phyloP scores from a whole-genome alignment of 495 filamentous ascomycete species.

The Neurospora tetraspora region DNA sequence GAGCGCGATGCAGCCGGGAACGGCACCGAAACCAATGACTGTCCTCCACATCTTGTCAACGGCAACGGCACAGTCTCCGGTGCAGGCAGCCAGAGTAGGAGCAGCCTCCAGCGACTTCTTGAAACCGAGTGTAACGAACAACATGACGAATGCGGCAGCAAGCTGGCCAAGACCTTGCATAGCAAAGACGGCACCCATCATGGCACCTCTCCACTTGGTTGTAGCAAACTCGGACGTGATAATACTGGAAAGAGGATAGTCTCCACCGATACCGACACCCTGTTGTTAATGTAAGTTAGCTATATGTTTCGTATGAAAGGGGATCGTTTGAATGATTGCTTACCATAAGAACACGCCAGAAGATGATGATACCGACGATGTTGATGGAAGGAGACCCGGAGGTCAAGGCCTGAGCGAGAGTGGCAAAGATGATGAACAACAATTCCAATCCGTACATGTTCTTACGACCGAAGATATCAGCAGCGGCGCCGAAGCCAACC shows the following conservation, averaged over 20 bases:
- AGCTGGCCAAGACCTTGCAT: constrained; percentile 79
- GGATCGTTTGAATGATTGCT: constrained; percentile 14
- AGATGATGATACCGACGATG: constrained; percentile 68
- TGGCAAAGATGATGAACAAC: constrained; percentile 80
- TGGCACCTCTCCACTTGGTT: constrained; percentile 65
- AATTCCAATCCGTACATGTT: constrained; percentile 83
- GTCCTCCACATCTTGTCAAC: constrained; percentile 84
- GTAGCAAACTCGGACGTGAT: constrained; percentile 77
- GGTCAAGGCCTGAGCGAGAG: constrained; percentile 65
- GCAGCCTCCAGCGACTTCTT: constrained; percentile 52
- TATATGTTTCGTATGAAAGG: not conserved
- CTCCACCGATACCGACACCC: constrained; percentile 74
- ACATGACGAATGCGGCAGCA: constrained; percentile 55
- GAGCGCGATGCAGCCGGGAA: constrained; percentile 65
- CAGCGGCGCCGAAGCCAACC: constrained; percentile 69
- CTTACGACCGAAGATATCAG: constrained; percentile 70
- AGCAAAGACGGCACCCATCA: constrained; percentile 80
- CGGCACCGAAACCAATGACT: constrained; percentile 69
- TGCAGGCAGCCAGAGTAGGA: constrained; percentile 39
- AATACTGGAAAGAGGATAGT: constrained; percentile 76
- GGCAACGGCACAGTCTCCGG: constrained; percentile 53
- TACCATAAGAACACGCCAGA: constrained; percentile 81
- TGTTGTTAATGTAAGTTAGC: not conserved
- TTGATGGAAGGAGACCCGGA: constrained; percentile 57
- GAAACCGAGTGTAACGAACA: constrained; percentile 66